These are phyloP conservation scores for Zalaria sp. DNA, from an alignment of 2,329 filamentous ascomycete genomes.

Conservation along the genomic window DNA sequence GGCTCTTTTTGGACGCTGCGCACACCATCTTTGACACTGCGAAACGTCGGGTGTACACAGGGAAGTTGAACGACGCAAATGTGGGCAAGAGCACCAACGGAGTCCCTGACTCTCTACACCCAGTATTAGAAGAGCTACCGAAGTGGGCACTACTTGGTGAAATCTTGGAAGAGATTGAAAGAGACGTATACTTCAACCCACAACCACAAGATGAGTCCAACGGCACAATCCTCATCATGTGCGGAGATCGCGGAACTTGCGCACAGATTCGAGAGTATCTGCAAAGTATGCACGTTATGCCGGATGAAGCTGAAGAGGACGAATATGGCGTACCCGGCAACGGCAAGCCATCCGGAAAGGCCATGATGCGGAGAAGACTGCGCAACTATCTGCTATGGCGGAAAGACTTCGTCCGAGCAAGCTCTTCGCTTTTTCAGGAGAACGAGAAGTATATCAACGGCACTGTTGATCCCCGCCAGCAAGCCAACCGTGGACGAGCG, in stretches of 20 bases:
- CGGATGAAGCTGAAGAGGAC: slow-evolving; percentile 22
- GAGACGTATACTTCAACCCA: slow-evolving; percentile 75
- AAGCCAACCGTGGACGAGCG: slow-evolving; percentile 40
- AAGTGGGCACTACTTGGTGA: slow-evolving; percentile 89
- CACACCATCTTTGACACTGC: slow-evolving; percentile 89
- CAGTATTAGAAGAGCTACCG: slow-evolving; percentile 83
- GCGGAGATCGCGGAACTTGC: slow-evolving; percentile 72
- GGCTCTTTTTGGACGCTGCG: slow-evolving; percentile 90
- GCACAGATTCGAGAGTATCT: slow-evolving; percentile 82
- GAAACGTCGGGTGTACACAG: slow-evolving; percentile 73
- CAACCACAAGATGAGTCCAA: slow-evolving; percentile 67
- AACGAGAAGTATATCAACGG: slow-evolving; percentile 64
- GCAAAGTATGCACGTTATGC: slow-evolving; percentile 71
- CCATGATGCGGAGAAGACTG: slow-evolving; percentile 82
- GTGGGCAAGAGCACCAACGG: slow-evolving; percentile 33
- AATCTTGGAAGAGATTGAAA: slow-evolving; percentile 83
- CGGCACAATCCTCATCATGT: slow-evolving; percentile 92
- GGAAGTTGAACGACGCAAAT: slow-evolving; percentile 48
- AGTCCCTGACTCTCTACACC: slow-evolving; percentile 50
- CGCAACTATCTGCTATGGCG: slow-evolving; percentile 87
- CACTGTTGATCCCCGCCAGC: slow-evolving; percentile 42
- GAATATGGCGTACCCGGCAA: slow-evolving; percentile 36
- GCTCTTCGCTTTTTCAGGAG: slow-evolving; percentile 60
- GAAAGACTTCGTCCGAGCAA: slow-evolving; percentile 73
- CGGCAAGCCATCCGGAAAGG: slow-evolving; percentile 53